These are phyloP conservation scores for Alternaria dauci DNA, from an alignment of 2,329 filamentous ascomycete genomes.

Conservation along the genomic window DNA sequence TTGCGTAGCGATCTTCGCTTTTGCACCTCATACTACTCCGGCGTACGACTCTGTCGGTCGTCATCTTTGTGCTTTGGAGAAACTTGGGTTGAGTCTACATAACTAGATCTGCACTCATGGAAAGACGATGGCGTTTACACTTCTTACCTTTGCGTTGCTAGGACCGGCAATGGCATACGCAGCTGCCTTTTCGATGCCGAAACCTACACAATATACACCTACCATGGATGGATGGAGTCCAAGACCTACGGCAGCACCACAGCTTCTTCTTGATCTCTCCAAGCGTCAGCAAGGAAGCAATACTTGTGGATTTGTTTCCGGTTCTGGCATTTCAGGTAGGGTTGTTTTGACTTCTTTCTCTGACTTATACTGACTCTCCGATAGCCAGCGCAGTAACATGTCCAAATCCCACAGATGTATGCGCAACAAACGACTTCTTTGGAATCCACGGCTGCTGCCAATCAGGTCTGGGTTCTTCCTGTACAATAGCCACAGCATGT, in stretches of 20 bases:
- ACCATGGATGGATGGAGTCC: constrained; percentile 42
- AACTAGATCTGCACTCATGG: constrained; percentile 19
- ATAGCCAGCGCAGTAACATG: constrained; percentile 44
- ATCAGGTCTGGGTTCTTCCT: constrained; percentile 26
- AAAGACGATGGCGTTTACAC: constrained; percentile 34
- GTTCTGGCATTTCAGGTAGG: constrained; percentile 31
- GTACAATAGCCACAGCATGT: constrained; percentile 44
- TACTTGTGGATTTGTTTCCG: constrained; percentile 45
- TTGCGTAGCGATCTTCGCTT: constrained; percentile 23
- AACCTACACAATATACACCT: constrained; percentile 38
- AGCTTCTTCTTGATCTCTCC: constrained; percentile 36
- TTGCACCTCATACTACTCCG: constrained; percentile 1
- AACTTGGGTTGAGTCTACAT: neutral
- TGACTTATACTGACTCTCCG: constrained; percentile 11
- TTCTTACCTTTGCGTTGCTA: constrained; percentile 38
- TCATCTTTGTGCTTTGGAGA: neutral
- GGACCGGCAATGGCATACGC: constrained; percentile 36
- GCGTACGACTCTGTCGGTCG: neutral
- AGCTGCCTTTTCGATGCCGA: constrained; percentile 39
- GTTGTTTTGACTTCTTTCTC: neutral
- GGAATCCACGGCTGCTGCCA: constrained; percentile 49
- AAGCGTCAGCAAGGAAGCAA: constrained; percentile 32
- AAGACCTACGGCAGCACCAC: constrained; percentile 40
- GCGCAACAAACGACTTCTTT: constrained; percentile 45
- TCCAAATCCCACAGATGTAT: constrained; percentile 32